A percentile compares a stretch with the other conserved stretches of the same genome.
Evolutionary conservation across 305 asterid species (phyloP).

Genomic region (Fraxinus sp.): DNA sequence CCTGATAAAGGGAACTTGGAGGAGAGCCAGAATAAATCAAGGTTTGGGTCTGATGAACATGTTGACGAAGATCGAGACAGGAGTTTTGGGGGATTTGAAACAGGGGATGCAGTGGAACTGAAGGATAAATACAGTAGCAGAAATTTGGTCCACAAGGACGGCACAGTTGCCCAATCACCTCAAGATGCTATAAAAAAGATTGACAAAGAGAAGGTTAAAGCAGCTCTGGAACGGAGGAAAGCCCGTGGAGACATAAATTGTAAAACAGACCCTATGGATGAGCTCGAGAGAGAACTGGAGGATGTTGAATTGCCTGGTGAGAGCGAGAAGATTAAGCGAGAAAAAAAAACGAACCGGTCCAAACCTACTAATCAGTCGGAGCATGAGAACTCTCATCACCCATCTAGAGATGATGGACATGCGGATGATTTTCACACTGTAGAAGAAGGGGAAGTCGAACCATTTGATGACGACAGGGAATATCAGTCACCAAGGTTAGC

Average conservation of each 20-base stretch:
- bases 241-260: constrained; percentile 65
- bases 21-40: constrained; percentile 28
- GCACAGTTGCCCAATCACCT: constrained; percentile 59
- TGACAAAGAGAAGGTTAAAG: constrained; percentile 81
- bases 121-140: constrained; percentile 55
- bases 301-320: constrained; percentile 71
- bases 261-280: constrained; percentile 66
- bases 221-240: constrained; percentile 73
- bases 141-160: constrained; percentile 47
- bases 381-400: constrained; percentile 32
- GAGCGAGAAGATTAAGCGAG: constrained; percentile 49
- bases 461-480: constrained; percentile 47
- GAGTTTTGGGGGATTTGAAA: constrained; percentile 40
- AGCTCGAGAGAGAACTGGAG: constrained; percentile 91
- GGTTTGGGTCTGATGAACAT: constrained; percentile 29
- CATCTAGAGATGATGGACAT: constrained; percentile 30
- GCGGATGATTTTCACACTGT: constrained; percentile 51
- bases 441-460: constrained; percentile 84
- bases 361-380: constrained; percentile 32
- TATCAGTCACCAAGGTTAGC: constrained; percentile 53
- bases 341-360: constrained; percentile 41
- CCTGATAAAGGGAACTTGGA: constrained; percentile 26
- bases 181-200: constrained; percentile 56
- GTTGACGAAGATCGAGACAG: constrained; percentile 35
- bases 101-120: constrained; percentile 46